A percentile compares a stretch with the other conserved stretches of the same genome.
Evolutionary conservation across 306 rosid species (phyloP).

Genomic region (Malus sieversii): DNA sequence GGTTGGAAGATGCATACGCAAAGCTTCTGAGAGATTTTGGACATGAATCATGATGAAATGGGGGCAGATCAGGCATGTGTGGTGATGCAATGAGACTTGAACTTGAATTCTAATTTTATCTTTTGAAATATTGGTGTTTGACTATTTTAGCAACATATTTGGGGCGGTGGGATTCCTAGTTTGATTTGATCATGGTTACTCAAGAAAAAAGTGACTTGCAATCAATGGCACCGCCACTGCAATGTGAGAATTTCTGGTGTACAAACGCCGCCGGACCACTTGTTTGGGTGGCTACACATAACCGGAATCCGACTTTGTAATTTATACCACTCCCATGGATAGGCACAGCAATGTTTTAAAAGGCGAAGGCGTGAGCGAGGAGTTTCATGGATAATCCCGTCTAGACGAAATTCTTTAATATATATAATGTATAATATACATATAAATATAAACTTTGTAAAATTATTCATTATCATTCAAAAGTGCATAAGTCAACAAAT

Average conservation of each 20-base stretch:
- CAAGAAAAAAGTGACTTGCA: neutral
- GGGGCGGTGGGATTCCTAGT: neutral
- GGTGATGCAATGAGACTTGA: neutral
- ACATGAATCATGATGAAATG: slow-evolving; percentile 4
- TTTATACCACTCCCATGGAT: no score
- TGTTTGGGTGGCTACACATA: no score
- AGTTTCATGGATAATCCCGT: no score
- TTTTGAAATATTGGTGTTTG: neutral
- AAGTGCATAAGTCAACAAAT: no score
- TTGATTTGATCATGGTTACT: neutral
- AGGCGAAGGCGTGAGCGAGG: no score
- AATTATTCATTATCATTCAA: no score
- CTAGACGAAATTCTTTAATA: no score
- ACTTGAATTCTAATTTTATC: neutral
- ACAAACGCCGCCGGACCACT: no score
- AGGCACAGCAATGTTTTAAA: no score
- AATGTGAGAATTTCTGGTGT: neutral
- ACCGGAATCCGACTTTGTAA: no score
- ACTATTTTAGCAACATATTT: neutral
- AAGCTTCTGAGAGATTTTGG: slow-evolving; percentile 3
- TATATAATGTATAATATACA: no score
- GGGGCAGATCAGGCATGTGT: neutral
- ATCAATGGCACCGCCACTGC: neutral
- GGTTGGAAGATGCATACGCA: slow-evolving; percentile 40
- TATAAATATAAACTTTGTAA: no score